These are phyloP conservation scores for Panicum virgatum DNA, from an alignment of 202 grass and related monocot species.

Conservation along the genomic window DNA sequence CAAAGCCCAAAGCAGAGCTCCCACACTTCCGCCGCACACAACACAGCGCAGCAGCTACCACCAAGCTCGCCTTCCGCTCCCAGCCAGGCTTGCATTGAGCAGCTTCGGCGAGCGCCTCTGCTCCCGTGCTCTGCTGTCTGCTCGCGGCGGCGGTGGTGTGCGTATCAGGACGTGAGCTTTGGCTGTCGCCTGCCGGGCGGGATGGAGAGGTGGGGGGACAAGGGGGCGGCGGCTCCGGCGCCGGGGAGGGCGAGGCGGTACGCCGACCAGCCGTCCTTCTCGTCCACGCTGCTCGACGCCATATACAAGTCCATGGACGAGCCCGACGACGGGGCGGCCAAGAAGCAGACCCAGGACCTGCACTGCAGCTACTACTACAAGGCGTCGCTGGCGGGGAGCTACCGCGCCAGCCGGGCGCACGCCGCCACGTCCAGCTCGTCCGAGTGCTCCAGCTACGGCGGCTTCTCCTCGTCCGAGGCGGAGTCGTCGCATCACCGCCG, in stretches of 20 bases:
- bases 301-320: conserved; percentile 97
- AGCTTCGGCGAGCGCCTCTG: neutral
- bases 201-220: conserved; percentile 64
- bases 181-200: neutral
- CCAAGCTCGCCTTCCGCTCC: neutral
- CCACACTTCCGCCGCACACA: neutral
- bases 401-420: conserved; percentile 1
- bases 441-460: conserved; percentile 91
- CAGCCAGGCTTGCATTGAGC: conserved; percentile 17
- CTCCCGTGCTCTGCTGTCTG: neutral
- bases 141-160: neutral
- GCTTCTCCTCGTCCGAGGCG: conserved; percentile 92
- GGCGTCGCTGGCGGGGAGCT: conserved; percentile 46
- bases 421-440: conserved; percentile 92
- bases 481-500: conserved; percentile 66
- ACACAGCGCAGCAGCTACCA: neutral
- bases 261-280: conserved; percentile 84
- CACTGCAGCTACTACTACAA: conserved; percentile 49
- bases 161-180: neutral
- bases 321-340: conserved; percentile 5
- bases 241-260: conserved; percentile 32
- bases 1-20: no score
- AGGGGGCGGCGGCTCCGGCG: conserved; percentile 14
- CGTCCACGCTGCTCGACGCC: conserved; percentile 86
- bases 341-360: conserved; percentile 46